Conservation (phyloP, 78 protist species). For the Isochrysis galbana region DNA sequence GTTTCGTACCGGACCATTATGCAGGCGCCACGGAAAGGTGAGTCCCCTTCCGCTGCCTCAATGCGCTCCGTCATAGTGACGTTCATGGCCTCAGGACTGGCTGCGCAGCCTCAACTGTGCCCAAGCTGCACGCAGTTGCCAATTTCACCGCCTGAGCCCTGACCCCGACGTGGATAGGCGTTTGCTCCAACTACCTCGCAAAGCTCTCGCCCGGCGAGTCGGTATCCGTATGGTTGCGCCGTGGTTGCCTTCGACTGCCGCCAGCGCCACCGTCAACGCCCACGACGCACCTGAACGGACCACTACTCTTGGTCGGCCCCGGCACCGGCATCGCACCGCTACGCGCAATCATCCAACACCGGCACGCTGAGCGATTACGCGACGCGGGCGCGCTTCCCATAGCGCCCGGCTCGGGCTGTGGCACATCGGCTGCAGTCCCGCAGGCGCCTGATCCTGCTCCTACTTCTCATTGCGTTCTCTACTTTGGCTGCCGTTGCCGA, state of each 20-base stretch:
- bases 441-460: neutral
- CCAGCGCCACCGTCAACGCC: neutral
- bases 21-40: neutral
- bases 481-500: neutral
- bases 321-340: slow-evolving; percentile 18
- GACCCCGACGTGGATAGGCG: too few species aligned
- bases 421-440: neutral
- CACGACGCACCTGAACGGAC: too few species aligned
- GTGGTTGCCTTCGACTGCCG: neutral
- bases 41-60: too few species aligned
- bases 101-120: too few species aligned
- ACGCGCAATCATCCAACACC: neutral
- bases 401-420: neutral
- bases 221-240: neutral
- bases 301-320: neutral
- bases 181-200: slow-evolving; percentile 4
- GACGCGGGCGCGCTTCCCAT: neutral
- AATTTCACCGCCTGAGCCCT: too few species aligned
- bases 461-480: neutral
- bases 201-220: neutral
- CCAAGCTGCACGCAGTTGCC: neutral
- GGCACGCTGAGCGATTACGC: neutral
- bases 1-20: neutral
- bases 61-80: too few species aligned
- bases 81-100: too few species aligned